A percentile compares a stretch with the other conserved stretches of the same genome.
Evolutionary conservation across 495 filamentous ascomycete genomes (phyloP).

Genomic region (Cudoniella acicularis): DNA sequence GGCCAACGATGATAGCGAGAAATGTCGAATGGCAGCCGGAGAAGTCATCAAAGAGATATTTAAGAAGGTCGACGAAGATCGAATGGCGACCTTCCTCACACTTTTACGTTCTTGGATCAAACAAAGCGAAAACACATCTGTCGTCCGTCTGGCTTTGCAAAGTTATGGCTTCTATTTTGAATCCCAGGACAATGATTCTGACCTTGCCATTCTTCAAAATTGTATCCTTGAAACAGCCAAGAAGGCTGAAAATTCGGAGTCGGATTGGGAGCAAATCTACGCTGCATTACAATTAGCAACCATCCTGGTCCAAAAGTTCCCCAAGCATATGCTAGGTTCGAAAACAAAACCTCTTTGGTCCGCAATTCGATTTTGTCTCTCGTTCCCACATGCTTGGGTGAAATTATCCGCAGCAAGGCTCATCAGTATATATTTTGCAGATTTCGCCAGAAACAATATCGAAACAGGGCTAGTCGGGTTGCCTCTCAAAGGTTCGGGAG

Average conservation of each 20-base stretch:
- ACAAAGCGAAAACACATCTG: slow-evolving; percentile 62
- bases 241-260: slow-evolving; percentile 41
- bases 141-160: slow-evolving; percentile 71
- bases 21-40: slow-evolving; percentile 81
- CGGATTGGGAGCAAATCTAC: slow-evolving; percentile 77
- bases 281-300: slow-evolving; percentile 64
- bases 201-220: slow-evolving; percentile 28
- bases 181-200: slow-evolving; percentile 40
- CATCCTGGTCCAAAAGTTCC: slow-evolving; percentile 64
- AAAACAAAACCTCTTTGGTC: slow-evolving; percentile 61
- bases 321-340: slow-evolving; percentile 55
- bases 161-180: slow-evolving; percentile 82
- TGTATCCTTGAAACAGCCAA: slow-evolving; percentile 46
- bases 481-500: slow-evolving; percentile 65
- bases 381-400: slow-evolving; percentile 69
- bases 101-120: slow-evolving; percentile 74
- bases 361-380: slow-evolving; percentile 59
- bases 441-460: slow-evolving; percentile 64
- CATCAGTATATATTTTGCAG: slow-evolving; percentile 70
- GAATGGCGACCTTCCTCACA: slow-evolving; percentile 59
- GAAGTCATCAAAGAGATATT: slow-evolving; percentile 76
- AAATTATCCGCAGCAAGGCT: slow-evolving; percentile 74
- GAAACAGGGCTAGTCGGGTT: slow-evolving; percentile 47
- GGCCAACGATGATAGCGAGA: slow-evolving; percentile 80
- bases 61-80: slow-evolving; percentile 71